phyloP scores from a whole-genome alignment of 768 basidiomycete genomes.

The Kwoniella sp. region DNA sequence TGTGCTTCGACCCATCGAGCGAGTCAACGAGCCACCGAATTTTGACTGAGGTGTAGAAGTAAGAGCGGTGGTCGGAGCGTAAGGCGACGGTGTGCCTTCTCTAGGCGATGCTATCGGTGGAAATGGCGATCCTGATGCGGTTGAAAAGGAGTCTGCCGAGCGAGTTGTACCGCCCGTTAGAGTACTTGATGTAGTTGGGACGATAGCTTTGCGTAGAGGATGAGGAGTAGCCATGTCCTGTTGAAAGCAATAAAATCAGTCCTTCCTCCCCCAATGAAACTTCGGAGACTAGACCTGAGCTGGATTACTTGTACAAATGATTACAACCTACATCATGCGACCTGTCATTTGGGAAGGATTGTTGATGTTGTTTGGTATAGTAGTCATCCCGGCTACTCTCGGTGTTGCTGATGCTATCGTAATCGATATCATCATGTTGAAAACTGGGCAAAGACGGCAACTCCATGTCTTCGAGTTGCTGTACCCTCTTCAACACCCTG shows the following conservation, averaged over 20 bases:
- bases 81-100: conserved; percentile 25
- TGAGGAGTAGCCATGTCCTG: conserved; percentile 44
- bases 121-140: conserved; percentile 36
- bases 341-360: not conserved
- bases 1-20: conserved; percentile 16
- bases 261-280: not conserved
- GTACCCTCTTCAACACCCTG: conserved; percentile 41
- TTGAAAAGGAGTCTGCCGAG: conserved; percentile 30
- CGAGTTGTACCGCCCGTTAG: conserved; percentile 2
- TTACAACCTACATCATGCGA: conserved; percentile 19
- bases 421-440: conserved; percentile 45
- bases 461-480: conserved; percentile 46
- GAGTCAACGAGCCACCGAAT: conserved; percentile 31
- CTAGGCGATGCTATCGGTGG: conserved; percentile 22
- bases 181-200: conserved; percentile 11
- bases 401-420: conserved; percentile 31
- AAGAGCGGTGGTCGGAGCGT: conserved; percentile 23
- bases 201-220: conserved; percentile 26
- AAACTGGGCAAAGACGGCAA: conserved; percentile 50
- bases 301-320: no score
- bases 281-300: no score
- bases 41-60: conserved; percentile 43
- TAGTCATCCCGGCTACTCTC: conserved; percentile 19
- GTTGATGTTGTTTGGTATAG: not conserved
- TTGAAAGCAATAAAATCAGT: not conserved